Percentiles rank a stretch among this genome's conserved stretches.
These are phyloP conservation scores for Exobasidium cylindrosporum DNA, from an alignment of 1,284 basidiomycete species.

Conservation along the genomic window DNA sequence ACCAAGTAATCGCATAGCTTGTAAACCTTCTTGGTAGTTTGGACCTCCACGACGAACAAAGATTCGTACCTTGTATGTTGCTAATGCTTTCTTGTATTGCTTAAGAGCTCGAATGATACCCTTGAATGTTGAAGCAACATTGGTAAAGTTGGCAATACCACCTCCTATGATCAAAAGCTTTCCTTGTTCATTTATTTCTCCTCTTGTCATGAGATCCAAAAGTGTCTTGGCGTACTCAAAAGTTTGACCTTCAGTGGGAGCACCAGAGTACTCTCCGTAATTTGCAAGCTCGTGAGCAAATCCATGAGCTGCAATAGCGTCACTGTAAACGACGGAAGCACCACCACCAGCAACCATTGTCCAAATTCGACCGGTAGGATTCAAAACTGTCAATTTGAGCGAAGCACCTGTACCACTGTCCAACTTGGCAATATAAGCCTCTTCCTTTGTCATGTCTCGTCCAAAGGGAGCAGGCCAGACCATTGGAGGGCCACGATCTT, in stretches of 20 bases:
- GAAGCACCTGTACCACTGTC: slow-evolving; percentile 96
- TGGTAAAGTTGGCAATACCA: slow-evolving; percentile 99
- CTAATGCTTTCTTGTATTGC: slow-evolving; percentile 69
- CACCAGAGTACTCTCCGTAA: slow-evolving; percentile 99
- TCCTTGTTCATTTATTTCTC: slow-evolving; percentile 60
- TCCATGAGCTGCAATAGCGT: slow-evolving; percentile 94
- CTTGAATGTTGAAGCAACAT: slow-evolving; percentile 98
- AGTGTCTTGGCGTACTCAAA: slow-evolving; percentile 99
- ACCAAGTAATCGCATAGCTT: slow-evolving; percentile 96
- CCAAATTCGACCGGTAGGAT: slow-evolving; percentile 92
- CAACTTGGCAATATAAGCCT: slow-evolving; percentile 98
- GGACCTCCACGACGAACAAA: slow-evolving; percentile 97
- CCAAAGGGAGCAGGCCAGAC: slow-evolving; percentile 95
- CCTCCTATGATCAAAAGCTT: slow-evolving; percentile 99
- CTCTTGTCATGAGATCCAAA: slow-evolving; percentile 89
- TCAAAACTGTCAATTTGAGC: slow-evolving; percentile 94
- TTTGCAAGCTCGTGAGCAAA: slow-evolving; percentile 97
- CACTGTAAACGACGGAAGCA: slow-evolving; percentile 80
- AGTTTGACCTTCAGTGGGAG: slow-evolving; percentile 95
- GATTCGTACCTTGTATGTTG: slow-evolving; percentile 52
- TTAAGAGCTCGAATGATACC: slow-evolving; percentile 97
- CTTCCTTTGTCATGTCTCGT: slow-evolving; percentile 95
- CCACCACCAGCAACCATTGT: slow-evolving; percentile 95
- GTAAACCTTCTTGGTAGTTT: slow-evolving; percentile 99
- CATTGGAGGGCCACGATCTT: slow-evolving; percentile 81